Base-by-base conservation (phyloP, 805 yeast species). In the Cyberlindnera subsufficiens region DNA sequence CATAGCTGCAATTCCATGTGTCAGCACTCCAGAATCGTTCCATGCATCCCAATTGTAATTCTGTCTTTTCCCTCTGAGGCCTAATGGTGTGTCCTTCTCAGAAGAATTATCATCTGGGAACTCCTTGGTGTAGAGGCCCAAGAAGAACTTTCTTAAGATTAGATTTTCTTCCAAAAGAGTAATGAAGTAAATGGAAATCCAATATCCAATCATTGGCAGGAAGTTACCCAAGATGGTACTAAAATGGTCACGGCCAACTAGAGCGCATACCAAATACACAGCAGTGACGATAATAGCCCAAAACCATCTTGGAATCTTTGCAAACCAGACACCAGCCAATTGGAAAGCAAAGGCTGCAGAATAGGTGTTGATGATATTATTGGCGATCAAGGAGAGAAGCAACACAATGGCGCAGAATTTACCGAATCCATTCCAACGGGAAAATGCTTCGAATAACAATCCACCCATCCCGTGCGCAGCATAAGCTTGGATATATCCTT, bases 191-290 rank as follows among this genome's bases (percentile, higher is more conserved):
- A 87, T 85, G 44, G 90, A 77, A 43, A 86, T 77, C 96, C 96
- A 87, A 64, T 87, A 87, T 2, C 95, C 95, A 45, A 87, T 75
- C 96, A 87, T 87, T 9, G 96, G 96, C 54, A 87, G 67, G 63
- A 87, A 87, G 55, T 87, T 87, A 10, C 87, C 79, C 51, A 87
- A 66, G 46, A 88, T 86, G 3, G 78, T 70, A 43, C 86, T 70
- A 58, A 88, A 83, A 52, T 81, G 80, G 57, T 82, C 66, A 53
- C 83, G 72, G 10, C 96, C 96, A 18, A 76, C 90, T 45, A 86
- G 64, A 1, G 95, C 81, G 58, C 87, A 75, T 4, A 82, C 77
- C 47, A 85, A 67, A 54, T 81, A 84, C 18, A 84, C 65, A 1
- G 69, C 74, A 13, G 88, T 82, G 19, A 82, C 72, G 5, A 75